Conservation (phyloP, 257 asterid genomes). For the Plectranthus barbatus region DNA sequence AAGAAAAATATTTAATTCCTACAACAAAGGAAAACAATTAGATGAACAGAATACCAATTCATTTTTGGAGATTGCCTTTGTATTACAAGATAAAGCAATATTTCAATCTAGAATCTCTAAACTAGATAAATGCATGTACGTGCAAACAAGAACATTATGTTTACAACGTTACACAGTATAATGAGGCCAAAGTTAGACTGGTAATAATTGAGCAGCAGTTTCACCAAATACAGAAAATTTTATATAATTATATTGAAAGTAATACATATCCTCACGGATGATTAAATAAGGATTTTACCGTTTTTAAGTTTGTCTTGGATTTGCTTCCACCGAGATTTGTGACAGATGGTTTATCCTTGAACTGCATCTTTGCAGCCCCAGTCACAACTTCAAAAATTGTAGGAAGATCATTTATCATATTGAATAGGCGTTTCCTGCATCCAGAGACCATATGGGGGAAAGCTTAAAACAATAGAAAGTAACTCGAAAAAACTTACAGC, state of each 20-base stretch:
- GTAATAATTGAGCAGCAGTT: neutral
- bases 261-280: neutral
- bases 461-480: conserved; percentile 5
- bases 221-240: neutral
- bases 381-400: conserved; percentile 75
- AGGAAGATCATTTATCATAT: conserved; percentile 72
- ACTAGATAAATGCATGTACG: neutral
- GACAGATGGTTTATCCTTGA: conserved; percentile 54
- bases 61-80: neutral
- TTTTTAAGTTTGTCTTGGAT: conserved; percentile 54
- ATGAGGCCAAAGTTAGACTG: conserved; percentile 2
- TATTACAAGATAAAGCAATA: neutral
- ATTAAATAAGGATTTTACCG: conserved; percentile 17
- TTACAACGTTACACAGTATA: neutral
- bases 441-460: conserved; percentile 11
- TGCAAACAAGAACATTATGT: neutral
- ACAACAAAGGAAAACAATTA: no score
- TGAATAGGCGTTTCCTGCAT: conserved; percentile 73
- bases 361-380: conserved; percentile 59
- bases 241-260: neutral
- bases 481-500: conserved; percentile 1
- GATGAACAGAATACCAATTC: neutral
- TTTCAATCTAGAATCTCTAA: neutral
- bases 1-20: no score
- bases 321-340: conserved; percentile 52